Conservation (phyloP, 2,329 filamentous ascomycete genomes). For the Beauveria medogensis region DNA sequence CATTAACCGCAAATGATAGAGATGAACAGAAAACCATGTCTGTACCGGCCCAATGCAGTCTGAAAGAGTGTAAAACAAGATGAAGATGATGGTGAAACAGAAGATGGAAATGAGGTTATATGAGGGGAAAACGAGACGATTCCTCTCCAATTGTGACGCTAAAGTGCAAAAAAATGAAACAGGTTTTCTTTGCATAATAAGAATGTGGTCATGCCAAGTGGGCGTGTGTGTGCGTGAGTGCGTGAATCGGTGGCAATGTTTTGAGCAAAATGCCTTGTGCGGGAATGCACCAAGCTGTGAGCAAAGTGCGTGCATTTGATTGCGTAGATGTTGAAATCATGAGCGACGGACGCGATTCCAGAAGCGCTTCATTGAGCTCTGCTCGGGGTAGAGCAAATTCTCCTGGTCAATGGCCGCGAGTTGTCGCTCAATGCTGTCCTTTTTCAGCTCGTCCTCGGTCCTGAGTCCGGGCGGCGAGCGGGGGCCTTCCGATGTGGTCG, state of each 20-base stretch:
- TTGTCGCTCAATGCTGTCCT: conserved; percentile 46
- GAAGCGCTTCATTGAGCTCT: conserved; percentile 51
- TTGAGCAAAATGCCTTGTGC: conserved; percentile 1
- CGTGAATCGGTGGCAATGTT: no score
- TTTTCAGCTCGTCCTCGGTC: conserved; percentile 35
- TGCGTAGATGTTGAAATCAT: conserved; percentile 13
- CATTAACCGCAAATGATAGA: neutral
- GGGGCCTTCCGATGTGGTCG: conserved; percentile 26
- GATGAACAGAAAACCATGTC: neutral
- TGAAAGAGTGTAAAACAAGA: neutral
- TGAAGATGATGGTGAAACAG: neutral
- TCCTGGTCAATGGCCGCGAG: conserved; percentile 46
- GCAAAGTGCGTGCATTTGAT: neutral
- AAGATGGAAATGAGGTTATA: neutral
- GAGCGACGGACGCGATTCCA: conserved; percentile 53
- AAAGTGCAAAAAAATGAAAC: conserved; percentile 1
- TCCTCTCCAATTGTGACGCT: conserved; percentile 3
- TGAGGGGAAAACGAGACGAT: neutral
- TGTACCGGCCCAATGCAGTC: conserved; percentile 4
- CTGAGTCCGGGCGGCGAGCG: conserved; percentile 22
- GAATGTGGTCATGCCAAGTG: conserved; percentile 1
- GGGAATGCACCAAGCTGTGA: neutral
- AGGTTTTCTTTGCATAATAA: neutral
- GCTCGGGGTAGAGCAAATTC: conserved; percentile 31
- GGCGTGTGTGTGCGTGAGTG: neutral